These are phyloP conservation scores for Trichoderma sp. DNA, from an alignment of 2,329 filamentous ascomycete species.

Conservation along the genomic window DNA sequence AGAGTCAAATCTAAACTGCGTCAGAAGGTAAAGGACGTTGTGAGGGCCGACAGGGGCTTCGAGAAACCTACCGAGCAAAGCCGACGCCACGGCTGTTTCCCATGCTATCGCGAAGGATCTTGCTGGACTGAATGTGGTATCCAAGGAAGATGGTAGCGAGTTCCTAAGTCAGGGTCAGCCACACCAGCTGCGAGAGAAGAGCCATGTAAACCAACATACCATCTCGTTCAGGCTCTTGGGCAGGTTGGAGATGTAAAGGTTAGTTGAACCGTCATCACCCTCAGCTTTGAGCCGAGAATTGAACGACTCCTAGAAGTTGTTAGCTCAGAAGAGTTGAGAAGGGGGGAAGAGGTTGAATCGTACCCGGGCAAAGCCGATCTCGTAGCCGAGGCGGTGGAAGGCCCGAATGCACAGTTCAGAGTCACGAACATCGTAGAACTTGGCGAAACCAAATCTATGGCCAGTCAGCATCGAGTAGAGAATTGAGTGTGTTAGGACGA, in stretches of 20 bases:
- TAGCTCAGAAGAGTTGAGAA: neutral
- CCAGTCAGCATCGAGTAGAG: constrained; percentile 2
- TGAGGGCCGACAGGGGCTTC: too few relatives aligned
- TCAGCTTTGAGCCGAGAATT: constrained; percentile 97
- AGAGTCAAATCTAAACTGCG: constrained; percentile 60
- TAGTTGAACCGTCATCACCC: constrained; percentile 84
- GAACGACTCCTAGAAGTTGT: constrained; percentile 74
- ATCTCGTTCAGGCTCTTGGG: constrained; percentile 89
- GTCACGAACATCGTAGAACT: constrained; percentile 82
- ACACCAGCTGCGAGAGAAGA: neutral
- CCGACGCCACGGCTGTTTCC: constrained; percentile 95
- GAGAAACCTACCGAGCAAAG: constrained; percentile 75
- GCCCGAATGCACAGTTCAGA: constrained; percentile 96
- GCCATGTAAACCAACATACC: constrained; percentile 48
- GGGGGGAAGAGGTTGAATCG: constrained; percentile 29
- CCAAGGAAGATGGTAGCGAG: constrained; percentile 75
- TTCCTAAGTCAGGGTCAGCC: constrained; percentile 48
- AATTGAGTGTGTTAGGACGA: neutral
- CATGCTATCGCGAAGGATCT: constrained; percentile 87
- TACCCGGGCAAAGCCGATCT: constrained; percentile 94
- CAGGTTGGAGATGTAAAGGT: constrained; percentile 96
- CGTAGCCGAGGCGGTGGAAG: constrained; percentile 91
- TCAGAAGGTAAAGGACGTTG: neutral
- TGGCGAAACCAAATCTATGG: constrained; percentile 92
- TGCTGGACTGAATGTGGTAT: constrained; percentile 84